phyloP scores from a whole-genome alignment of 2,329 filamentous ascomycete species.

The Scedosporium minutisporum region DNA sequence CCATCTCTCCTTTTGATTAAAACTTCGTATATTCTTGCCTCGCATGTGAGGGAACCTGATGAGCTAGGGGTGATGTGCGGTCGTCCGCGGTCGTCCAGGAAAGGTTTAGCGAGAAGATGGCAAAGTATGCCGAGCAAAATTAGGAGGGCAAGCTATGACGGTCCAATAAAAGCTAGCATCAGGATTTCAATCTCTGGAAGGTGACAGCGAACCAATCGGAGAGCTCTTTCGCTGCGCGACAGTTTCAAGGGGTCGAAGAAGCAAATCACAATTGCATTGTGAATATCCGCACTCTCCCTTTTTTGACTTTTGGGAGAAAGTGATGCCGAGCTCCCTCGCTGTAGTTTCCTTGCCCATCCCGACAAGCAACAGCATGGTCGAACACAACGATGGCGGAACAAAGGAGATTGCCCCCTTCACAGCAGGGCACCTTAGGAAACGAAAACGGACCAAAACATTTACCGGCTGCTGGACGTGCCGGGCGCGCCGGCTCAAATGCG shows the following conservation, averaged over 20 bases:
- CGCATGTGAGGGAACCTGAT: too few relatives aligned
- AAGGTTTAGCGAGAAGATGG: too few relatives aligned
- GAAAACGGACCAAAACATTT: conserved; percentile 10
- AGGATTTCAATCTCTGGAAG: not conserved
- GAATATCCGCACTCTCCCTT: not conserved
- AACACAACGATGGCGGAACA: not conserved
- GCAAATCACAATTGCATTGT: too few relatives aligned
- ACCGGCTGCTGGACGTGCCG: conserved; percentile 13
- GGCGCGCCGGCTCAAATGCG: conserved; percentile 12
- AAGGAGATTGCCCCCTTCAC: not conserved
- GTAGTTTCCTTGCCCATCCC: not conserved
- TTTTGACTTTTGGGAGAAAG: not conserved
- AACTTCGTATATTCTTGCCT: too few relatives aligned
- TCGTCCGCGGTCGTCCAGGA: too few relatives aligned
- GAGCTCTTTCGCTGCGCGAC: not conserved
- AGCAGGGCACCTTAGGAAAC: not conserved
- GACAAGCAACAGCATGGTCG: not conserved
- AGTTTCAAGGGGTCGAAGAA: too few relatives aligned
- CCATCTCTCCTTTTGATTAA: too few relatives aligned
- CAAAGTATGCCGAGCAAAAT: too few relatives aligned
- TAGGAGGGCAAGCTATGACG: too few relatives aligned
- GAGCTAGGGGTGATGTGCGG: too few relatives aligned
- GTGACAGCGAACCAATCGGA: not conserved
- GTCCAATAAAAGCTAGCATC: too few relatives aligned
- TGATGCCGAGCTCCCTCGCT: not conserved